Conservation (phyloP, 768 basidiomycete genomes). For the Boletellus ananas region DNA sequence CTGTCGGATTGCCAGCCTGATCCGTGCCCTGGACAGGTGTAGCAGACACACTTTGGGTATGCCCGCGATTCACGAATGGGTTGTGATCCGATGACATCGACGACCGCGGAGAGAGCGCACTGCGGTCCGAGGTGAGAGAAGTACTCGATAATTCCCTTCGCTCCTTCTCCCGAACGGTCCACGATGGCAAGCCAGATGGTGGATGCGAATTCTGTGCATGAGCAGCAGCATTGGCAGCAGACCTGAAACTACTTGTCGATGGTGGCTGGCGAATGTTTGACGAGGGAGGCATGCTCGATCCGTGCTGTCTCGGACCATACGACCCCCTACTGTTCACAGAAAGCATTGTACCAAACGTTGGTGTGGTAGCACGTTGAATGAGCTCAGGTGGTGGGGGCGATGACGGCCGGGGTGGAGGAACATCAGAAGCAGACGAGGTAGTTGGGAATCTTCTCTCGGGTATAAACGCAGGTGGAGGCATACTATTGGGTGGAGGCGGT, state of each 20-base stretch:
- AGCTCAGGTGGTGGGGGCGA: constrained; percentile 93
- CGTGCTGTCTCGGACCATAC: constrained; percentile 54
- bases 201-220: constrained; percentile 46
- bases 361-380: constrained; percentile 87
- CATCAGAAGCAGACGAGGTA: constrained; percentile 46
- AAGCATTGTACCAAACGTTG: constrained; percentile 65
- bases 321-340: constrained; percentile 49
- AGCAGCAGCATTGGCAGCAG: constrained; percentile 58
- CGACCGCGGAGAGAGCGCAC: constrained; percentile 67
- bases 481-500: constrained; percentile 66
- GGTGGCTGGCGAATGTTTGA: constrained; percentile 64
- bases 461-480: constrained; percentile 75
- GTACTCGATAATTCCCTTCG: constrained; percentile 61
- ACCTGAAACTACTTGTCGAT: constrained; percentile 81
- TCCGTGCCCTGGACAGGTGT: constrained; percentile 41
- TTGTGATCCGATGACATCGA: constrained; percentile 80
- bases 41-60: constrained; percentile 35
- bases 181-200: constrained; percentile 43
- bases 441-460: constrained; percentile 59
- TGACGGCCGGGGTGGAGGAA: constrained; percentile 80
- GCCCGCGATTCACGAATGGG: constrained; percentile 40
- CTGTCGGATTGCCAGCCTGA: constrained; percentile 52
- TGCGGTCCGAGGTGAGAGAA: constrained; percentile 68
- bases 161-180: constrained; percentile 49
- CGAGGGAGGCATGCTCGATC: constrained; percentile 74